Evolutionary conservation across 768 basidiomycete species (phyloP).

Genomic region (Tremella fuciformis): DNA sequence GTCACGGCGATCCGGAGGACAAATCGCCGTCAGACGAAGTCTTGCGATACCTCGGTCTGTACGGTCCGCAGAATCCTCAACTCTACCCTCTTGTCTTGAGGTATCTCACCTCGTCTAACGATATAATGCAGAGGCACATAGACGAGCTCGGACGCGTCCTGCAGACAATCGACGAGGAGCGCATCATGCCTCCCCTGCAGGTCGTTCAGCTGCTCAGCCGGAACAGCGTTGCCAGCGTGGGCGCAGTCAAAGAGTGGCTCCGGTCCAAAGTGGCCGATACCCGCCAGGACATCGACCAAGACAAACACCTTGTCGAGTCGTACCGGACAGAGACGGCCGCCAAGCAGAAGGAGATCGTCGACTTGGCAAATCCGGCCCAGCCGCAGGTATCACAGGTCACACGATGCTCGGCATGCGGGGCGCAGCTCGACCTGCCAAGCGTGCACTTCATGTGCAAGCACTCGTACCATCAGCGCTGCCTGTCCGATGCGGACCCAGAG

Average conservation of each 20-base stretch:
- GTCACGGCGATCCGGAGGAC: conserved; percentile 53
- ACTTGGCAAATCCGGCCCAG: conserved; percentile 71
- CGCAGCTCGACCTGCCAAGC: conserved; percentile 84
- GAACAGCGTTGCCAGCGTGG: conserved; percentile 86
- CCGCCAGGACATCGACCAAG: conserved; percentile 74
- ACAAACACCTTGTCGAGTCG: conserved; percentile 78
- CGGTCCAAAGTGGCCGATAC: conserved; percentile 71
- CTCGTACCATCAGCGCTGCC: conserved; percentile 89
- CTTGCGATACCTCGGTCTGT: conserved; percentile 67
- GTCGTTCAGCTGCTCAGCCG: conserved; percentile 83
- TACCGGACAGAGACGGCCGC: conserved; percentile 79
- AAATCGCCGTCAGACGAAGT: conserved; percentile 59
- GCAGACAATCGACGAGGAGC: conserved; percentile 72
- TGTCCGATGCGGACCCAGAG: conserved; percentile 83
- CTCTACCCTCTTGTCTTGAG: conserved; percentile 84
- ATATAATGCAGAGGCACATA: conserved; percentile 68
- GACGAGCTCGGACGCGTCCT: conserved; percentile 69
- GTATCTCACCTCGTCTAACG: conserved; percentile 79
- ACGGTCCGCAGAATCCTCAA: conserved; percentile 69
- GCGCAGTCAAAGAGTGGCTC: conserved; percentile 87
- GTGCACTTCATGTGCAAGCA: conserved; percentile 99
- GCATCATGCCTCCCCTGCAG: conserved; percentile 81
- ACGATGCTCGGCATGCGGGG: conserved; percentile 82
- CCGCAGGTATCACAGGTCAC: conserved; percentile 93
- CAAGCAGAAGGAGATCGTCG: conserved; percentile 76